Conservation (phyloP, 805 yeast species). For the Hanseniaspora valbyensis region DNA sequence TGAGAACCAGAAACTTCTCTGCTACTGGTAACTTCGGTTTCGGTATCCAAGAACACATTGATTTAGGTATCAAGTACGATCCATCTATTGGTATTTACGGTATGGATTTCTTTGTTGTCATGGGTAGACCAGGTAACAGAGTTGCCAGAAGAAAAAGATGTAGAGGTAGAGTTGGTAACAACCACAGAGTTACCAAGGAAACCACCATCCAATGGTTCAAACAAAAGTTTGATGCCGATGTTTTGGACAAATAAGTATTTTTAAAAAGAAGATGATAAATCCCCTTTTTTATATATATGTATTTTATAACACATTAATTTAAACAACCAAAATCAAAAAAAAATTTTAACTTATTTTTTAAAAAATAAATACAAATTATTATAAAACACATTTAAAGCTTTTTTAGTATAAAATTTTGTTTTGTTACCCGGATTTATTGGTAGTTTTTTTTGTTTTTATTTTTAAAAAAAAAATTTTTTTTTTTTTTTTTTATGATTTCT, state of each 20-base stretch:
- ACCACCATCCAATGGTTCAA: constrained; percentile 98
- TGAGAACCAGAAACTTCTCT: constrained; percentile 87
- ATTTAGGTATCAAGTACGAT: constrained; percentile 99
- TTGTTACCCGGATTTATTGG: too few species aligned
- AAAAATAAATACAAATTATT: too few species aligned
- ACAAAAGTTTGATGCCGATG: constrained; percentile 99
- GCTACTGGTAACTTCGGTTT: constrained; percentile 99
- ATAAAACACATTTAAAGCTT: too few species aligned
- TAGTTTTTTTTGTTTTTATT: too few species aligned
- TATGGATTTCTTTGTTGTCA: constrained; percentile 99
- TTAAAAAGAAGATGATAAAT: background rate
- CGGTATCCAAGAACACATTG: constrained; percentile 99
- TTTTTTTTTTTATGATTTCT: too few species aligned
- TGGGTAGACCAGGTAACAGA: constrained; percentile 99
- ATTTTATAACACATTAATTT: background rate
- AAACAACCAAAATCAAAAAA: too few species aligned
- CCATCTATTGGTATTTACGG: constrained; percentile 99
- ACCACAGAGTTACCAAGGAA: constrained; percentile 83
- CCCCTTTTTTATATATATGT: constrained; percentile 18
- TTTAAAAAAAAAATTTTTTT: too few species aligned
- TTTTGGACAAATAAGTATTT: constrained; percentile 56
- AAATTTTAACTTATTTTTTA: too few species aligned
- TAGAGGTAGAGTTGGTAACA: constrained; percentile 76
- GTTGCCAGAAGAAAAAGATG: constrained; percentile 97
- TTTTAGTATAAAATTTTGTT: too few species aligned